Evolutionary conservation across 2,329 filamentous ascomycete species (phyloP).

Genomic region (Penicillium sp.): DNA sequence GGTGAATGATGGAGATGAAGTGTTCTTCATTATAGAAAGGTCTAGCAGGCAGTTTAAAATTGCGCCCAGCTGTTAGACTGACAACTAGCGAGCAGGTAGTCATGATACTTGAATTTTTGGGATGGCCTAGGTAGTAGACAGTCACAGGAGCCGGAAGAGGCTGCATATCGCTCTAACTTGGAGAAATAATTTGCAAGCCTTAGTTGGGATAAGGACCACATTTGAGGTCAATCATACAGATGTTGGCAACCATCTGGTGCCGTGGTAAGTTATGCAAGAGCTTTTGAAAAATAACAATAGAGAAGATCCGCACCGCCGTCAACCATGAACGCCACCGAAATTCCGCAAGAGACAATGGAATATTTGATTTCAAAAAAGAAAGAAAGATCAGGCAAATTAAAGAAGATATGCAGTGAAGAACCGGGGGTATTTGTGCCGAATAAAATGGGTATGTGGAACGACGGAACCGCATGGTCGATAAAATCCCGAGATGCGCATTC

Average conservation of each 20-base stretch:
- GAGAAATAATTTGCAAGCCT: no score
- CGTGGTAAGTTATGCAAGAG: neutral
- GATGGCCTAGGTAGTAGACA: no score
- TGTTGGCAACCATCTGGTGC: neutral
- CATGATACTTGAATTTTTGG: neutral
- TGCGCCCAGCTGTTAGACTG: neutral
- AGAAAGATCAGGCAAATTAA: neutral
- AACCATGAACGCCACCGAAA: neutral
- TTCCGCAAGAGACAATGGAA: neutral
- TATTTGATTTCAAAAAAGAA: neutral
- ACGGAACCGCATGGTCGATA: neutral
- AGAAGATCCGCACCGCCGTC: neutral
- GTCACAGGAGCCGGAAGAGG: no score
- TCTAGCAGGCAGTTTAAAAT: neutral
- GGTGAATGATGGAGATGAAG: no score
- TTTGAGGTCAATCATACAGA: neutral
- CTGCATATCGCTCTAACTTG: no score
- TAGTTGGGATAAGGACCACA: no score
- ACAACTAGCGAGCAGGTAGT: neutral
- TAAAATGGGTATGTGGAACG: neutral
- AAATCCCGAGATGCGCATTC: neutral
- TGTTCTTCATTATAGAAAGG: no score
- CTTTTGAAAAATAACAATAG: neutral
- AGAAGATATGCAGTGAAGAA: conserved; percentile 1
- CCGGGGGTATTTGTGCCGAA: conserved; percentile 20